Base-by-base conservation (phyloP, 208 protist genomes). In the Naegleria lovaniensis region DNA sequence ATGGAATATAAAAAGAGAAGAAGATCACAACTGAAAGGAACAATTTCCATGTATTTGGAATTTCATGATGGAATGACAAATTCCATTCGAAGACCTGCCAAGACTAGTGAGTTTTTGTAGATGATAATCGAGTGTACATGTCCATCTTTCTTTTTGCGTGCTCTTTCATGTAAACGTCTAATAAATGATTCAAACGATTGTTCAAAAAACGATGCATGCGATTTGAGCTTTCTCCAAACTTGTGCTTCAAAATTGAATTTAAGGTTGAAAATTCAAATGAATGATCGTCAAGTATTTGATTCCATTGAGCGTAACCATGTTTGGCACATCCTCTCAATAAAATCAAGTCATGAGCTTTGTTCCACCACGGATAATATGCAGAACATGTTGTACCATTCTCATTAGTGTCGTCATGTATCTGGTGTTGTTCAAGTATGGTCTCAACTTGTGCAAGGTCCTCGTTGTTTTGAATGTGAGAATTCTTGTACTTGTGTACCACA, bases 41-140 rank as follows among this genome's bases (percentile, higher is more conserved):
- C 13, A 13, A 22, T 33, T 85, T 29, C 85, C 11, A 33, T 88
- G 7, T 88, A 88, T 88, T 88, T 88, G 9, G 29, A n/a, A 38
- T 88, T 58, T 58, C 39, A 58, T 58, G 85, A 88, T 39, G 85
- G 85, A 5, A 51, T 40, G 22, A 88, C 16, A n/a, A 88, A 88
- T 58, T 29, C 85, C 0, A 58, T 88, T 22, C 15, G 85, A 33
- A 55, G 85, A 29, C 41, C 41, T 52, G 83, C 83, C 51, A 87
- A 87, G 38, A 40, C 33, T 51, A 87, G 83, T 33, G 83, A 40
- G 22, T 87, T 87, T 87, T 52, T 87, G 33, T 87, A 87, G 43
- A 48, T 48, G 43, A 48, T 7, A 48, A 48, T 48, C 5, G 43
- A 48, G 1, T 48, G 43, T 7, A 48, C 1, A 48, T 48, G 7